Evolutionary conservation across 371 early-diverging fungal genomes (phyloP).

Genomic region (Batkoa obscura): DNA sequence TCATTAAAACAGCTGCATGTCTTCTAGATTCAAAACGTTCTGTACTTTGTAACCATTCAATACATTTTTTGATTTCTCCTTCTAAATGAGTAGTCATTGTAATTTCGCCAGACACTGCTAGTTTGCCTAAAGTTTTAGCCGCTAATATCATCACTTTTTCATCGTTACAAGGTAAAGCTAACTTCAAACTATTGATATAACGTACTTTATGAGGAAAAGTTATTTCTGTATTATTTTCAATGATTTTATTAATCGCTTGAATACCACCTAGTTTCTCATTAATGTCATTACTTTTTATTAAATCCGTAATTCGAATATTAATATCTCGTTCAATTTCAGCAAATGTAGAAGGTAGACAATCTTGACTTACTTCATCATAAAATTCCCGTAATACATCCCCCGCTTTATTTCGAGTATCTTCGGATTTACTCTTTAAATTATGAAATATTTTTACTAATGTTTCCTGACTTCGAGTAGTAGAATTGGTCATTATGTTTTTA

Average conservation of each 20-base stretch:
- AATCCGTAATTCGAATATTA: conserved; percentile 9
- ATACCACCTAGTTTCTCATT: conserved; percentile 12
- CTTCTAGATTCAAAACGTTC: conserved; percentile 58
- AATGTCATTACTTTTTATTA: conserved; percentile 9
- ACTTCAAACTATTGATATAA: conserved; percentile 71
- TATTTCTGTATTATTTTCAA: conserved; percentile 70
- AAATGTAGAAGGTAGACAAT: neutral
- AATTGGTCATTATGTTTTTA: too few relatives aligned
- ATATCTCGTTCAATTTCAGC: conserved; percentile 5
- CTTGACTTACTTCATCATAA: neutral
- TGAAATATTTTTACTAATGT: neutral
- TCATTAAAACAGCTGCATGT: conserved; percentile 71
- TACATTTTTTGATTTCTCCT: conserved; percentile 65
- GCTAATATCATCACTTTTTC: conserved; percentile 68
- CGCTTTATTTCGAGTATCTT: conserved; percentile 7
- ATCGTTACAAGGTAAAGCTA: conserved; percentile 62
- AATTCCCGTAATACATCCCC: neutral
- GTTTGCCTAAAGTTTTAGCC: conserved; percentile 52
- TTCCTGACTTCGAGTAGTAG: neutral
- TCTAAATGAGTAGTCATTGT: conserved; percentile 71
- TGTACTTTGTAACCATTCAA: conserved; percentile 76
- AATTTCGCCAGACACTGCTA: conserved; percentile 56
- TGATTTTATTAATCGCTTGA: conserved; percentile 44
- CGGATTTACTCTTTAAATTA: neutral
- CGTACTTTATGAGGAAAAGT: conserved; percentile 61